Conservation (phyloP, 2,329 filamentous ascomycete species). For the Eurotiales sp. region DNA sequence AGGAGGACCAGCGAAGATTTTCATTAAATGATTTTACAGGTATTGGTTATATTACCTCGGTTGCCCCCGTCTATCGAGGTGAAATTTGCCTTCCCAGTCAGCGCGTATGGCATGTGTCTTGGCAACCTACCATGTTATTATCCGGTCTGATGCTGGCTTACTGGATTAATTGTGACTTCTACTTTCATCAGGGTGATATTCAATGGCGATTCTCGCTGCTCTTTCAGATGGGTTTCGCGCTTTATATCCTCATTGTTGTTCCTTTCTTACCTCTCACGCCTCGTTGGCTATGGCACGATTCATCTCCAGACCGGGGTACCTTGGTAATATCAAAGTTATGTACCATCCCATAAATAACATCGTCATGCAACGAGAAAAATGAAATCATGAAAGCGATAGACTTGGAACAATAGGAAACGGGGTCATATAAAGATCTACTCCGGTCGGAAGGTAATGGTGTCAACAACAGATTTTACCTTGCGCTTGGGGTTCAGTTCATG, state of each 20-base stretch:
- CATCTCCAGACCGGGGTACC: neutral
- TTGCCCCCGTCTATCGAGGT: constrained; percentile 28
- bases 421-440: constrained; percentile 38
- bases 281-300: neutral
- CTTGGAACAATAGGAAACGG: constrained; percentile 10
- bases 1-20: no score
- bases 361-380: constrained; percentile 6
- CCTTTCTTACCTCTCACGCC: neutral
- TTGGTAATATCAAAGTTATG: neutral
- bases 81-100: constrained; percentile 25
- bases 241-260: constrained; percentile 39
- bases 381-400: constrained; percentile 12
- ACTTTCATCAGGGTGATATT: neutral
- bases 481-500: constrained; percentile 47
- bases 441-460: constrained; percentile 43
- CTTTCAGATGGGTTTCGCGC: constrained; percentile 43
- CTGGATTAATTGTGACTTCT: constrained; percentile 10
- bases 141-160: constrained; percentile 21
- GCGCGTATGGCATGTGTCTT: constrained; percentile 22
- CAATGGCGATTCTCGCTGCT: constrained; percentile 46
- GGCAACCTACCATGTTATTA: neutral
- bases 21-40: neutral
- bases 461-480: constrained; percentile 45
- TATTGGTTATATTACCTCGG: constrained; percentile 17
- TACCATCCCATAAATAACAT: neutral